A percentile compares a stretch with the other conserved stretches of the same genome.
phyloP scores from a whole-genome alignment of 306 rosid species.

The Sphenostylis stenocarpa region DNA sequence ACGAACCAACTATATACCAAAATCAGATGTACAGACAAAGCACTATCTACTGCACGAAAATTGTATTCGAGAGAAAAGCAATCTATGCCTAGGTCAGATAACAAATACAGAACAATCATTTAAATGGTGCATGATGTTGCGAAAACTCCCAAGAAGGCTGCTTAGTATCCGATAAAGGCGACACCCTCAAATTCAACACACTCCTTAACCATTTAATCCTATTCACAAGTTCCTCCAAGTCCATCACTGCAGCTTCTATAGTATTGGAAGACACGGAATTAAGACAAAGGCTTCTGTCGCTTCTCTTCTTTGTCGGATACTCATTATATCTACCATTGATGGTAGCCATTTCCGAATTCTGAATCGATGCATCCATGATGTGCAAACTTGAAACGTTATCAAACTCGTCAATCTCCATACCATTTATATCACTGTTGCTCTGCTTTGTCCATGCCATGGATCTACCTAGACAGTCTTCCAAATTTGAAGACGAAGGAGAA shows the following conservation, averaged over 20 bases:
- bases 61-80: neutral
- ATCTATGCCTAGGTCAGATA: slow-evolving; percentile 15
- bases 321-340: slow-evolving; percentile 26
- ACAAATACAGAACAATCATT: slow-evolving; percentile 15
- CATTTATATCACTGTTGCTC: neutral
- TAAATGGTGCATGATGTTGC: slow-evolving; percentile 39
- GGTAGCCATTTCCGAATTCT: slow-evolving; percentile 24
- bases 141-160: slow-evolving; percentile 58
- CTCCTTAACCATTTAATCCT: slow-evolving; percentile 69
- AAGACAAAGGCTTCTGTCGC: slow-evolving; percentile 32
- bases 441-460: slow-evolving; percentile 14
- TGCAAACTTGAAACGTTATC: slow-evolving; percentile 32
- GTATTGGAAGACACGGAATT: slow-evolving; percentile 52
- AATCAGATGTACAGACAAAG: neutral
- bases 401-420: slow-evolving; percentile 19
- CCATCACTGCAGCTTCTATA: slow-evolving; percentile 62
- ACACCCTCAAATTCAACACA: slow-evolving; percentile 47
- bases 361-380: slow-evolving; percentile 29
- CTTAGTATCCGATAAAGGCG: slow-evolving; percentile 42
- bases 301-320: slow-evolving; percentile 44
- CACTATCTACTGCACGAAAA: neutral
- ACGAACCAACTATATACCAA: neutral
- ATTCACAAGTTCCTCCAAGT: slow-evolving; percentile 79
- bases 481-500: slow-evolving; percentile 28
- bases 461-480: slow-evolving; percentile 7